phyloP scores from a whole-genome alignment of 371 early-diverging fungal genomes.

The Dinochytrium kinnereticum region DNA sequence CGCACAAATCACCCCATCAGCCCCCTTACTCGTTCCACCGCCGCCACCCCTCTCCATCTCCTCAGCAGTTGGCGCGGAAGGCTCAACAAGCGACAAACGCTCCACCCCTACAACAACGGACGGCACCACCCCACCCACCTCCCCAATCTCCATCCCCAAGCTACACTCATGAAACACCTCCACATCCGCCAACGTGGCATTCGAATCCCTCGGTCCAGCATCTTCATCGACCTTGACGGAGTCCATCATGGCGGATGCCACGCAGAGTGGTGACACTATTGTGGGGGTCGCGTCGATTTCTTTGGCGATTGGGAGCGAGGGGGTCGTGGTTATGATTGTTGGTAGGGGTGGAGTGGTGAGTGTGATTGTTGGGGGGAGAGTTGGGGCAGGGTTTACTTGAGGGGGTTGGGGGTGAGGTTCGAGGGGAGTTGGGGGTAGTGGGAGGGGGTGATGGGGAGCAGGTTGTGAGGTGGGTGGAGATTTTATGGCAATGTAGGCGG shows the following conservation, averaged over 20 bases:
- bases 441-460: too few species aligned
- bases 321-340: neutral
- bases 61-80: neutral
- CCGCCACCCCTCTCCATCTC: too few species aligned
- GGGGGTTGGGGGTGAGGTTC: neutral
- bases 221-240: neutral
- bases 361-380: neutral
- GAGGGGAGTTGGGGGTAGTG: too few species aligned
- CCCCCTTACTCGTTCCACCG: neutral
- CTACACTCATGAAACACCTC: neutral
- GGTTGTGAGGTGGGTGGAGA: too few species aligned
- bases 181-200: neutral
- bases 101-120: too few species aligned
- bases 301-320: neutral
- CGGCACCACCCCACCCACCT: too few species aligned
- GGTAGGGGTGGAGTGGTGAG: neutral
- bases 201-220: neutral
- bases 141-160: neutral
- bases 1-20: neutral
- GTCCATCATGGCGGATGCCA: neutral
- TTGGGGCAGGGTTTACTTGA: neutral
- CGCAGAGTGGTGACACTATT: neutral
- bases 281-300: neutral
- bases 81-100: too few species aligned
- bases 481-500: conserved; percentile 42